Evolutionary conservation across 2,329 filamentous ascomycete species (phyloP).

Genomic region (Plenodomus lindquistii): DNA sequence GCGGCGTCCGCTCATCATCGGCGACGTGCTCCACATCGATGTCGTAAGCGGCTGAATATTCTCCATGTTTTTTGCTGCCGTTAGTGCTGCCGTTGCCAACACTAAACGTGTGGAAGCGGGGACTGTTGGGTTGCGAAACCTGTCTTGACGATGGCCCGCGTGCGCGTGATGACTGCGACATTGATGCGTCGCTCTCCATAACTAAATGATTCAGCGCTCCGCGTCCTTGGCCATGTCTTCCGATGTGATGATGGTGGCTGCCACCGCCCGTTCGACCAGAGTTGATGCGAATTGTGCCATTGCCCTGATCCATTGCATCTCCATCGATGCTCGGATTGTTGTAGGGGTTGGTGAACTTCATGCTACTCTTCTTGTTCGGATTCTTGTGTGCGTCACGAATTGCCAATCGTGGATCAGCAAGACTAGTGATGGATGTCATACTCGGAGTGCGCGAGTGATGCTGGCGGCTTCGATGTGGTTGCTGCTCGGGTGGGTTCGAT

Average conservation of each 20-base stretch:
- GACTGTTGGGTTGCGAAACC: slow-evolving; percentile 70
- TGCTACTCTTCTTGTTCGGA: slow-evolving; percentile 80
- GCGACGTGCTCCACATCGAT: slow-evolving; percentile 79
- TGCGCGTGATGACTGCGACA: slow-evolving; percentile 71
- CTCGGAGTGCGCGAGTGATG: slow-evolving; percentile 90
- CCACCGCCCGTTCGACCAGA: slow-evolving; percentile 59
- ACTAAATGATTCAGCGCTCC: slow-evolving; percentile 73
- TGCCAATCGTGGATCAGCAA: slow-evolving; percentile 61
- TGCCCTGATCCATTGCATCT: slow-evolving; percentile 42
- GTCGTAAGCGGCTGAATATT: slow-evolving; percentile 71
- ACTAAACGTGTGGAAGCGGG: slow-evolving; percentile 56
- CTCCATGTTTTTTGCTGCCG: slow-evolving; percentile 60
- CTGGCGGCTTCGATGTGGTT: slow-evolving; percentile 69
- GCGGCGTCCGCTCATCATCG: slow-evolving; percentile 85
- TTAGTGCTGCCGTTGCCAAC: slow-evolving; percentile 34
- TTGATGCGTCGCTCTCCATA: slow-evolving; percentile 59
- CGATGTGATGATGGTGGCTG: slow-evolving; percentile 79
- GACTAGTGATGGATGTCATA: slow-evolving; percentile 77
- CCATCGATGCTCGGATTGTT: slow-evolving; percentile 61
- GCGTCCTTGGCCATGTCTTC: slow-evolving; percentile 73
- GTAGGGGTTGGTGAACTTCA: slow-evolving; percentile 88
- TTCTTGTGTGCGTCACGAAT: slow-evolving; percentile 66
- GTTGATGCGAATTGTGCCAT: slow-evolving; percentile 45
- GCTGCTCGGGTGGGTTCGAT: slow-evolving; percentile 77
- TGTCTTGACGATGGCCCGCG: slow-evolving; percentile 62